phyloP scores from a whole-genome alignment of 2,329 filamentous ascomycete genomes.

The Sporothrix mexicana region DNA sequence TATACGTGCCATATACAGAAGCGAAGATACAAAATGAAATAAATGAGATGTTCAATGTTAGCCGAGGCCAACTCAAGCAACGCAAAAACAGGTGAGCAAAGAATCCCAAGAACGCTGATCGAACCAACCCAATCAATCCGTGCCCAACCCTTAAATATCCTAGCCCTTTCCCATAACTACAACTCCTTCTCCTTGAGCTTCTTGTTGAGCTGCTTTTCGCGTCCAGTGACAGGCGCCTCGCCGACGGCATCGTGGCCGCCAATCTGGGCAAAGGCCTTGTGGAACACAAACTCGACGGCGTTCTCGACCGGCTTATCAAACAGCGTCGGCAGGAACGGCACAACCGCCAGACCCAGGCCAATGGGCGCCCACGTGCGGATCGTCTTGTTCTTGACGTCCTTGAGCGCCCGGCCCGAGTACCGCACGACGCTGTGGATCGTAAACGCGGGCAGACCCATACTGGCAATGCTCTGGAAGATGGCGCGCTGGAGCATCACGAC shows the following conservation, averaged over 20 bases:
- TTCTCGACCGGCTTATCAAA: conserved; percentile 94
- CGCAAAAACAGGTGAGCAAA: conserved; percentile 4
- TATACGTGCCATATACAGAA: not conserved
- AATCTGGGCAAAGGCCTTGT: conserved; percentile 75
- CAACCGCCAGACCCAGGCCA: conserved; percentile 76
- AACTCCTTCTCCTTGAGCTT: conserved; percentile 55
- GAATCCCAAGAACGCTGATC: conserved; percentile 16
- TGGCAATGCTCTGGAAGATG: conserved; percentile 87
- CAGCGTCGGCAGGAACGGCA: conserved; percentile 81
- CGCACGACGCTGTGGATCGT: conserved; percentile 92
- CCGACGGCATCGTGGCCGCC: conserved; percentile 68
- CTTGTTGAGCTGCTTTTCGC: conserved; percentile 53
- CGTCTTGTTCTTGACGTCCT: conserved; percentile 74
- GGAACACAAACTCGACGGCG: conserved; percentile 88
- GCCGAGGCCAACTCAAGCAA: not conserved
- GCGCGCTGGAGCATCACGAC: conserved; percentile 90
- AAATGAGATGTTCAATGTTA: not conserved
- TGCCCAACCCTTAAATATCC: no score
- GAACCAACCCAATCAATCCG: not conserved
- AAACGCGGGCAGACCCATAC: conserved; percentile 92
- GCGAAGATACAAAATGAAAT: not conserved
- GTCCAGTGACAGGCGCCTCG: conserved; percentile 59
- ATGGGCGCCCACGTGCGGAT: conserved; percentile 89
- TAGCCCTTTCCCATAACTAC: conserved; percentile 40
- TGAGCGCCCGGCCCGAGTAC: conserved; percentile 87